Base-by-base conservation (phyloP, 2,329 filamentous ascomycete genomes). In the Diaporthe vaccinii region DNA sequence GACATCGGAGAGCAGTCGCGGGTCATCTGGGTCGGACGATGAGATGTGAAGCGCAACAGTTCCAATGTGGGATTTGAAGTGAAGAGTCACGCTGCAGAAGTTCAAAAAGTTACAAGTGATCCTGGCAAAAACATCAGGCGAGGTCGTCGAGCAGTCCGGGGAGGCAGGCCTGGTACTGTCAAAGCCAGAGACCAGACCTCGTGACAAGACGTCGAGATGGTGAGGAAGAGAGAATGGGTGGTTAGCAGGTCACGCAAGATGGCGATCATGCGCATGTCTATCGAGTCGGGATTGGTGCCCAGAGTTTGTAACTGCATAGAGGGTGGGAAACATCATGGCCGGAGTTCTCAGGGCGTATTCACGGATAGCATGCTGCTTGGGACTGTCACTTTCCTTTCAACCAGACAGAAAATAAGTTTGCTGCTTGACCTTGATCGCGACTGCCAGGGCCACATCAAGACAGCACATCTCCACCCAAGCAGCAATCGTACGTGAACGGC, bases 21-120 rank as follows among this genome's bases (percentile, higher is more conserved):
- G 31, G 7, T 68, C 46, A 20, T 41, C 65, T 41, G 65, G 49
- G 14, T 68, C 46, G 14, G 65, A 53, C n/a, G 62, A 68, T 68
- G 44, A 51, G 31, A 51, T 12, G 1, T 49, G 31, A 39, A 25
- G 31, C 12, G 14, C 22, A 6, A 20, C 12, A 36, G 39, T 8
- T 44, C 4, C 25, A 9, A 8, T n/a, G 12, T 34, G 59, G 28
- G 10, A 14, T 8, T 12, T 5, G 41, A 25, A 5, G 3, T 53
- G 6, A 36, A 25, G 62, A 3, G 15, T 14, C 22, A 14, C 14
- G 25, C 15, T 14, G 9, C 5, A 22, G 61, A 12, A 36, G 5
- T 36, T n/a, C 62, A 25, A 51, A 4, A 1, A n/a, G 12, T 31
- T 12, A 20, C 1, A 15, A 68, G 6, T 25, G 39, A 1, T 14